phyloP scores from a whole-genome alignment of 1,284 basidiomycete genomes.

The Phlebopus sp. region DNA sequence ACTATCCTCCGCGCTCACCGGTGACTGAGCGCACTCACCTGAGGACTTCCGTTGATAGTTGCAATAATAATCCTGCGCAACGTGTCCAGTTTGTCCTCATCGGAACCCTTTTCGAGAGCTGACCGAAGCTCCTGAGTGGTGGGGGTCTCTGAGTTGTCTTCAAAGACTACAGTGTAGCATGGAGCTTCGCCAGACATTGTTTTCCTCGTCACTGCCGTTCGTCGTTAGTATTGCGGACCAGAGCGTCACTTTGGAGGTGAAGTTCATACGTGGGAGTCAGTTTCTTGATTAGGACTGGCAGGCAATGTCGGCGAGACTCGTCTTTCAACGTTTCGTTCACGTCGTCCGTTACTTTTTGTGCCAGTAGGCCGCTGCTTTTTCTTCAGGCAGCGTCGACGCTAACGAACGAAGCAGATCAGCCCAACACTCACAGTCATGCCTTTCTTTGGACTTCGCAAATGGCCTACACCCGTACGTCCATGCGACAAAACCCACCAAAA shows the following conservation, averaged over 20 bases:
- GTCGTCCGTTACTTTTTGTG: not conserved
- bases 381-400: not conserved
- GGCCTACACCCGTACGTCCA: conserved; percentile 66
- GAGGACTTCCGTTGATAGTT: conserved; percentile 93
- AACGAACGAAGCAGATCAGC: not conserved
- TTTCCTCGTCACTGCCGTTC: conserved; percentile 9
- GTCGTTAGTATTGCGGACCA: conserved; percentile 5
- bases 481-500: conserved; percentile 2
- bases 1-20: conserved; percentile 4
- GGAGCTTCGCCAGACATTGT: conserved; percentile 48
- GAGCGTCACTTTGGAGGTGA: not conserved
- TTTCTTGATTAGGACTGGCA: not conserved
- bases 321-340: conserved; percentile 7
- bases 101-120: conserved; percentile 92
- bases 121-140: conserved; percentile 82
- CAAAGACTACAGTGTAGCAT: conserved; percentile 85
- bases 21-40: conserved; percentile 41
- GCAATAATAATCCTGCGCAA: conserved; percentile 94
- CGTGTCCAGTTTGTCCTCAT: conserved; percentile 97
- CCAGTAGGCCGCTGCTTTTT: not conserved
- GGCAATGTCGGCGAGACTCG: too few relatives aligned
- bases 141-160: conserved; percentile 77
- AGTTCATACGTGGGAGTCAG: not conserved
- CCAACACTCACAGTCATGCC: conserved; percentile 46
- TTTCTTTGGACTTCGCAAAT: conserved; percentile 76